These are phyloP conservation scores for Silene vulgaris DNA, from an alignment of 179 eudicot species.

Conservation along the genomic window DNA sequence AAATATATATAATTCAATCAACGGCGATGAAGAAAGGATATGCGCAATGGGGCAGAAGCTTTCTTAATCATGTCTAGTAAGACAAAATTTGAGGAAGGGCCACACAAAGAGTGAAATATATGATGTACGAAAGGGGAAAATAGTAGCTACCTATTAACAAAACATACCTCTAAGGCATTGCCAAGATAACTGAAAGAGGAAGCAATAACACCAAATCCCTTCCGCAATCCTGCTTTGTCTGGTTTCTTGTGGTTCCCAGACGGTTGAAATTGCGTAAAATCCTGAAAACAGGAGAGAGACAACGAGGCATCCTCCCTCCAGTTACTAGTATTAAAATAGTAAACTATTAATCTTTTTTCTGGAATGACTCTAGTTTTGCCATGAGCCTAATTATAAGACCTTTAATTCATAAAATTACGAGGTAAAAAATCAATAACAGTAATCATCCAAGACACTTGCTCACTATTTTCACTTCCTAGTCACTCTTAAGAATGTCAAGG, in stretches of 20 bases:
- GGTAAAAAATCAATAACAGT: not conserved
- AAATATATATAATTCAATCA: too few species aligned
- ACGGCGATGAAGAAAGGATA: too few species aligned
- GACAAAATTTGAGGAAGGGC: not conserved
- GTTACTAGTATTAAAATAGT: not conserved
- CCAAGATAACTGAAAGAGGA: constrained; percentile 74
- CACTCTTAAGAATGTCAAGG: too few species aligned
- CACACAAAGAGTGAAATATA: not conserved
- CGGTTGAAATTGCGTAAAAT: constrained; percentile 22
- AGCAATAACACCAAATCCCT: constrained; percentile 67
- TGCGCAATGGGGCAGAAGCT: not conserved
- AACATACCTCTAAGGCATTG: constrained; percentile 71
- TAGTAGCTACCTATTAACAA: not conserved
- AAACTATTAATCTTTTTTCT: not conserved
- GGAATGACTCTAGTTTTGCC: not conserved
- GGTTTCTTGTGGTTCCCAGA: constrained; percentile 35
- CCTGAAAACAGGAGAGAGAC: constrained; percentile 17
- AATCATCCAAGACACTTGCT: not conserved
- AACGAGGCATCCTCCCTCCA: not conserved
- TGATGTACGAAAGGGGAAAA: not conserved
- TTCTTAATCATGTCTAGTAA: not conserved
- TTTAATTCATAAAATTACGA: not conserved
- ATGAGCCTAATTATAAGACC: not conserved
- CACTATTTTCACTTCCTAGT: not conserved
- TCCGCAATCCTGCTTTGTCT: constrained; percentile 44